Conservation (phyloP, 495 filamentous ascomycete species). For the Immersiella caudata region DNA sequence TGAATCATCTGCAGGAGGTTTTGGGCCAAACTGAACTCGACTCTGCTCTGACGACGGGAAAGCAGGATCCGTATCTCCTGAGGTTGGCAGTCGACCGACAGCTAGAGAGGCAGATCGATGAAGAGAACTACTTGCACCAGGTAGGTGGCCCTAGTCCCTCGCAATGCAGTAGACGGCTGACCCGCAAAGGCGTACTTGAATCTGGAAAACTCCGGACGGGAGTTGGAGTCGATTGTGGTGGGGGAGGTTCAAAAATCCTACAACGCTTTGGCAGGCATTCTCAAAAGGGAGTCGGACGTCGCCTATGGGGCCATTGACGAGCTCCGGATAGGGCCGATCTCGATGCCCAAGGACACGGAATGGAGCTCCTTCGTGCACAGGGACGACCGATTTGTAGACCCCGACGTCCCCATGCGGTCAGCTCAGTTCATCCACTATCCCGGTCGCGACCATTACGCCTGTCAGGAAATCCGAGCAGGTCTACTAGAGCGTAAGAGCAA, state of each 20-base stretch:
- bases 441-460: slow-evolving; percentile 85
- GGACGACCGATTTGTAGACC: slow-evolving; percentile 88
- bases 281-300: slow-evolving; percentile 86
- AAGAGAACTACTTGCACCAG: slow-evolving; percentile 95
- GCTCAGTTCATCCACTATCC: slow-evolving; percentile 89
- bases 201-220: slow-evolving; percentile 89
- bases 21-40: slow-evolving; percentile 77
- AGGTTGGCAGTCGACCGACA: slow-evolving; percentile 83
- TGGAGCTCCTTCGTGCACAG: slow-evolving; percentile 82
- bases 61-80: slow-evolving; percentile 88
- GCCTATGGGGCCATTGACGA: slow-evolving; percentile 76
- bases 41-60: slow-evolving; percentile 71
- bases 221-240: slow-evolving; percentile 93
- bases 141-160: slow-evolving; percentile 49
- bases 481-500: slow-evolving; percentile 97
- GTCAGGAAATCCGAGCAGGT: slow-evolving; percentile 82
- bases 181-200: slow-evolving; percentile 81
- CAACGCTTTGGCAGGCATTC: slow-evolving; percentile 84
- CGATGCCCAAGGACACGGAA: slow-evolving; percentile 89
- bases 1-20: slow-evolving; percentile 79
- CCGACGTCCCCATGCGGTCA: slow-evolving; percentile 73
- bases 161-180: background rate
- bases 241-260: slow-evolving; percentile 97
- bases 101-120: slow-evolving; percentile 88
- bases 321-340: slow-evolving; percentile 79